These are phyloP conservation scores for Cylindrotheca closterium DNA, from an alignment of 108 stramenopile species.

Conservation along the genomic window DNA sequence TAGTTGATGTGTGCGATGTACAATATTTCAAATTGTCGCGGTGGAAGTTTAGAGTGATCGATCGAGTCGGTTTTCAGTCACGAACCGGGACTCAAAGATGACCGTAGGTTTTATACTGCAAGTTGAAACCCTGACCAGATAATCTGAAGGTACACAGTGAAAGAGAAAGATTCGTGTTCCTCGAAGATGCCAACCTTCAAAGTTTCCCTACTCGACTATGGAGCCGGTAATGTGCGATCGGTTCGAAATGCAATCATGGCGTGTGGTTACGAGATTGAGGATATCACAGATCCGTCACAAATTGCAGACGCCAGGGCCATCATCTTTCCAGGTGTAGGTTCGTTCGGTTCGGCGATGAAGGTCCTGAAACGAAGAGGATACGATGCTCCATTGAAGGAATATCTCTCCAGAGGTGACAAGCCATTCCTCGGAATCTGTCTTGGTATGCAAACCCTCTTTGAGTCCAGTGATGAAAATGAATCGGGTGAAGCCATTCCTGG, in stretches of 20 bases:
- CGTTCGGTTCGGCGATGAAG: constrained; percentile 82
- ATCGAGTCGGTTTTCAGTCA: too few species aligned
- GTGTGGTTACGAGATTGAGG: constrained; percentile 81
- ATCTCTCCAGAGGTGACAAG: constrained; percentile 62
- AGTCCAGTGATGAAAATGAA: constrained; percentile 83
- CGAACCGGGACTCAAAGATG: too few species aligned
- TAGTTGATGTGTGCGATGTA: too few species aligned
- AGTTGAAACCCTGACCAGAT: too few species aligned
- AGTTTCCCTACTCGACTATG: constrained; percentile 96
- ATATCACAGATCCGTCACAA: constrained; percentile 82
- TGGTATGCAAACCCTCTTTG: constrained; percentile 98
- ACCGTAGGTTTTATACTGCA: too few species aligned
- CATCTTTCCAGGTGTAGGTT: constrained; percentile 94
- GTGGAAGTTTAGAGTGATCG: too few species aligned
- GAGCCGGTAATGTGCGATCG: constrained; percentile 96
- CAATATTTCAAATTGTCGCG: too few species aligned
- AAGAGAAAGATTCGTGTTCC: neutral
- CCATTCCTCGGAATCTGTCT: constrained; percentile 98
- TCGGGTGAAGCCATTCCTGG: constrained; percentile 68
- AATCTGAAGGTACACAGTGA: too few species aligned
- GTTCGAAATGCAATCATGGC: constrained; percentile 90
- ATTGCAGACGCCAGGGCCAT: constrained; percentile 85
- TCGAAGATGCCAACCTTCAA: constrained; percentile 50
- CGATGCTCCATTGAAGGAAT: constrained; percentile 78
- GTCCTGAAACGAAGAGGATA: constrained; percentile 72